Percentiles rank a stretch among this genome's conserved stretches.
Evolutionary conservation across 768 basidiomycete genomes (phyloP).

Genomic region (Boletus speciosus): DNA sequence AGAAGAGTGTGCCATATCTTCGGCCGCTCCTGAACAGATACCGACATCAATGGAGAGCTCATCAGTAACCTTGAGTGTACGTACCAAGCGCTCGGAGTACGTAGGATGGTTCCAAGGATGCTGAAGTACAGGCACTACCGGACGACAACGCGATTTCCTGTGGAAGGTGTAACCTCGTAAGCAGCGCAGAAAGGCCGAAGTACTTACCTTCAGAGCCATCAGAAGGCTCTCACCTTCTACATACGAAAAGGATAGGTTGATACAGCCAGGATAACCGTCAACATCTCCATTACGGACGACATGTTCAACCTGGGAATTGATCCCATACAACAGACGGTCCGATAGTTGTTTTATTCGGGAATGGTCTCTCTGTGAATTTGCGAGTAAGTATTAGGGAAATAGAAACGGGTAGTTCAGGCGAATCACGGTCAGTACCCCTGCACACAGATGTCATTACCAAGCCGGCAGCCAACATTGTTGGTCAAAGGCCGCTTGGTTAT

Average conservation of each 20-base stretch:
- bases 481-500: constrained; percentile 43
- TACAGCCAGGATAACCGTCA: constrained; percentile 91
- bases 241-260: constrained; percentile 94
- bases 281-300: constrained; percentile 93
- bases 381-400: neutral
- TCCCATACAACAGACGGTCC: constrained; percentile 73
- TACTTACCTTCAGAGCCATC: constrained; percentile 90
- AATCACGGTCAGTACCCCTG: constrained; percentile 84
- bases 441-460: constrained; percentile 67
- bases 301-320: constrained; percentile 81
- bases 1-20: constrained; percentile 99
- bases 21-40: constrained; percentile 68
- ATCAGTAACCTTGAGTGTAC: constrained; percentile 12
- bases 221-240: constrained; percentile 96
- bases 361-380: constrained; percentile 66
- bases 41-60: neutral
- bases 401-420: neutral
- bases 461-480: constrained; percentile 39
- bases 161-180: neutral
- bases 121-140: constrained; percentile 97
- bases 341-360: constrained; percentile 69
- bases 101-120: constrained; percentile 96
- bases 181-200: neutral
- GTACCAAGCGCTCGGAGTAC: constrained; percentile 90
- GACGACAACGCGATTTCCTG: constrained; percentile 97